Conservation (phyloP, 2,329 filamentous ascomycete species). For the Pseudogymnoascus sp. region DNA sequence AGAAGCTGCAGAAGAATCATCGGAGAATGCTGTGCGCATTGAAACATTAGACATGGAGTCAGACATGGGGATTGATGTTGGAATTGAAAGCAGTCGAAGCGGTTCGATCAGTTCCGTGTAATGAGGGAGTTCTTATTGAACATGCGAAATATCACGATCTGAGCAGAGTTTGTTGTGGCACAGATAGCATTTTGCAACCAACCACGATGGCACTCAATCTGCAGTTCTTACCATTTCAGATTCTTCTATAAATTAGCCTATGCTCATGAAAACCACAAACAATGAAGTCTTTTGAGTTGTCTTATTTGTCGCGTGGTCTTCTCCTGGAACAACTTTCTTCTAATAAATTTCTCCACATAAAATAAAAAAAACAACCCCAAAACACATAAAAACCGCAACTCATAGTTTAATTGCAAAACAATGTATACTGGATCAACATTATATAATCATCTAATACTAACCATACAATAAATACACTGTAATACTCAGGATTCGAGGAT, state of each 20-base stretch:
- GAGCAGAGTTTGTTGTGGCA: not conserved
- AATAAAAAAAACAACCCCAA: not conserved
- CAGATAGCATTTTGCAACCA: not conserved
- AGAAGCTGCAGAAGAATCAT: not conserved
- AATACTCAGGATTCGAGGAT: not conserved
- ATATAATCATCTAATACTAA: not conserved
- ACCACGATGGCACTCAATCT: not conserved
- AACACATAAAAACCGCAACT: not conserved
- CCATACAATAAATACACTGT: not conserved
- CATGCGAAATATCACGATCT: not conserved
- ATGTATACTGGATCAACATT: not conserved
- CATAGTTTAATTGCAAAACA: not conserved
- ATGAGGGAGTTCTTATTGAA: not conserved
- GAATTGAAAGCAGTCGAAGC: not conserved
- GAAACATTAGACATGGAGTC: not conserved
- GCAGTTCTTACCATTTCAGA: not conserved
- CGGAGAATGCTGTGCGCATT: not conserved
- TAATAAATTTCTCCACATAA: too few species aligned
- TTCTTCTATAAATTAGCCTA: not conserved
- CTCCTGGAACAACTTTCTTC: too few species aligned
- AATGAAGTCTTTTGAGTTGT: not conserved
- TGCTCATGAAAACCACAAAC: not conserved
- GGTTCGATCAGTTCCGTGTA: not conserved
- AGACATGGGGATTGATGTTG: not conserved
- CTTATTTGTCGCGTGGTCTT: not conserved